A percentile compares a stretch with the other conserved stretches of the same genome.
Conservation (phyloP, 306 rosid genomes). For the Chamaecrista fasciculata region DNA sequence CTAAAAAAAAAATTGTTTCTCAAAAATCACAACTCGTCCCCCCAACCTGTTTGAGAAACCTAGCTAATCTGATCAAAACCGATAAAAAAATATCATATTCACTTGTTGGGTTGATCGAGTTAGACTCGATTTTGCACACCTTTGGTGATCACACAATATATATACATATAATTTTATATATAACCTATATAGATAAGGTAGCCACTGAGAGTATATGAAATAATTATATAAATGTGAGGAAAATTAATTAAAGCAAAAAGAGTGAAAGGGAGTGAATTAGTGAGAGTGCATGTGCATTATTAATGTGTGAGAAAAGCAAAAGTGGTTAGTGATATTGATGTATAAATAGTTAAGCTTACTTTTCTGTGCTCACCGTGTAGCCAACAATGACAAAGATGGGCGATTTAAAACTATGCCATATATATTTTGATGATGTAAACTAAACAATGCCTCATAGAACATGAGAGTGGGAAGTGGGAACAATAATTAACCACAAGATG, state of each 20-base stretch:
- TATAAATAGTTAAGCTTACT: background rate
- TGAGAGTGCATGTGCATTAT: no score
- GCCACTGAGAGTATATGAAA: no score
- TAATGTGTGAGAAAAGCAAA: background rate
- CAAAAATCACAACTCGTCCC: no score
- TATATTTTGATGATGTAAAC: slow-evolving; percentile 2
- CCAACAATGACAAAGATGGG: slow-evolving; percentile 13
- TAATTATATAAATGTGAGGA: background rate
- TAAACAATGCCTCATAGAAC: background rate
- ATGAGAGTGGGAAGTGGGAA: background rate
- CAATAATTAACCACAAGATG: slow-evolving; percentile 1
- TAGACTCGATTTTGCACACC: no score
- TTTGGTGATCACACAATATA: no score
- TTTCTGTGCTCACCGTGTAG: background rate
- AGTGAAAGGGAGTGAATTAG: background rate
- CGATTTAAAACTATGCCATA: background rate
- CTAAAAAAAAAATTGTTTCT: no score
- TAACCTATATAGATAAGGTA: no score
- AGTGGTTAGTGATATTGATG: background rate
- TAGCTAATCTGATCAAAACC: no score
- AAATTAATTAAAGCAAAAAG: background rate
- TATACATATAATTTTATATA: no score
- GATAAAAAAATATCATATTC: no score
- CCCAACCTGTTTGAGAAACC: no score
- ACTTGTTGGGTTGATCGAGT: no score